A percentile compares a stretch with the other conserved stretches of the same genome.
These are phyloP conservation scores for Bruguiera sexangula DNA, from an alignment of 345 rosid genomes.

Conservation along the genomic window DNA sequence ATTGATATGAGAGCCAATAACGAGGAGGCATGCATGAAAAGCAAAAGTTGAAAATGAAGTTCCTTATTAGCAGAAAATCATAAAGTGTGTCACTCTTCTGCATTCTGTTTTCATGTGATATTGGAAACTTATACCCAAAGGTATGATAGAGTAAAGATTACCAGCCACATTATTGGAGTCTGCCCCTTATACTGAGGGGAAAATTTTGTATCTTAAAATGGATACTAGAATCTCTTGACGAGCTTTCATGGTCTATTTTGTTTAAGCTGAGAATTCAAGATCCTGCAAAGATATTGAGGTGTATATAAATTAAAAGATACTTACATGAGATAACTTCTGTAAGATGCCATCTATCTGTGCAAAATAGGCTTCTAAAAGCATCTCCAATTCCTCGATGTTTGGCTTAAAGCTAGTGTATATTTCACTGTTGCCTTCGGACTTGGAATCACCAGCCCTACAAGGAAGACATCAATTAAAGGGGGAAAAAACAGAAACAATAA, in stretches of 20 bases:
- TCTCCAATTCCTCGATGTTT: conserved; percentile 48
- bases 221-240: too few species aligned
- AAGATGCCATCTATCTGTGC: conserved; percentile 48
- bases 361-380: conserved; percentile 58
- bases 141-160: too few species aligned
- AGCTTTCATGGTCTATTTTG: not conserved
- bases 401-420: conserved; percentile 23
- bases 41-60: too few species aligned
- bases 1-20: too few species aligned
- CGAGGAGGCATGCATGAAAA: too few species aligned
- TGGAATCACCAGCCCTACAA: conserved; percentile 30
- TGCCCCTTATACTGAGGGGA: too few species aligned
- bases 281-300: not conserved
- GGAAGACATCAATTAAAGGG: not conserved
- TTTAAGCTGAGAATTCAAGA: not conserved
- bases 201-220: too few species aligned
- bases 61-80: too few species aligned
- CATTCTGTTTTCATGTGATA: too few species aligned
- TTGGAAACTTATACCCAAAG: too few species aligned
- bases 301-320: conserved; percentile 12
- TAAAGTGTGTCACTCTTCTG: too few species aligned
- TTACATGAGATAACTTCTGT: conserved; percentile 46
- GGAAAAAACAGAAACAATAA: not conserved
- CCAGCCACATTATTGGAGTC: too few species aligned
- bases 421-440: conserved; percentile 23